phyloP scores from a whole-genome alignment of 805 yeast genomes.

The Dipodascus geniculatus region DNA sequence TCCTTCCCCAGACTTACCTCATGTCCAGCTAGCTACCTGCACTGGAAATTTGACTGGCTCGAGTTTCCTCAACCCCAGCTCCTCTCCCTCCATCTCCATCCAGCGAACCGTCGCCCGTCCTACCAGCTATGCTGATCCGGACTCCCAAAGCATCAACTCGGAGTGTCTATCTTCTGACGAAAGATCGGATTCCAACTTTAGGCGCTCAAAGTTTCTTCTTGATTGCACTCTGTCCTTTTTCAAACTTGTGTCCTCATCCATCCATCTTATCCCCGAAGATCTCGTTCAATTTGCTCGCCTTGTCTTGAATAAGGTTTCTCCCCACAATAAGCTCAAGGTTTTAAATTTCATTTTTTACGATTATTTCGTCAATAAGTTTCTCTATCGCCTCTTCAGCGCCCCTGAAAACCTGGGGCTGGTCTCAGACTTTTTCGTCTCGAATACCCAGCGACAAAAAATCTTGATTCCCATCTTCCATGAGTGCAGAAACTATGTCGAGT shows the following conservation, averaged over 20 bases:
- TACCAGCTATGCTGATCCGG: neutral
- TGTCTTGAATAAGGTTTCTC: neutral
- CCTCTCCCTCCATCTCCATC: neutral
- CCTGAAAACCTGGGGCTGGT: conserved; percentile 18
- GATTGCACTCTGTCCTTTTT: conserved; percentile 10
- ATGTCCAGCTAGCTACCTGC: neutral
- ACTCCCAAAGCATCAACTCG: neutral
- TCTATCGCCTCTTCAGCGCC: conserved; percentile 8
- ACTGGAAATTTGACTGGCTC: neutral
- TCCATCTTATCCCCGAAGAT: neutral
- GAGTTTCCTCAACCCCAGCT: neutral
- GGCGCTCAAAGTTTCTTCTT: conserved; percentile 12
- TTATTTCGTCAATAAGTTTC: conserved; percentile 13
- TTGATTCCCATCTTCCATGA: conserved; percentile 12
- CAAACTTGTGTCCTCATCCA: conserved; percentile 1
- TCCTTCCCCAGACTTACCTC: conserved; percentile 8
- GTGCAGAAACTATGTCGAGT: neutral
- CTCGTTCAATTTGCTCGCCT: neutral
- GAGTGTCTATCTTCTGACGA: conserved; percentile 5
- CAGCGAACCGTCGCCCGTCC: neutral
- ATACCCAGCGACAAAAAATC: conserved; percentile 15
- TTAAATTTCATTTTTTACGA: conserved; percentile 10
- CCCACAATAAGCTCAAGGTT: conserved; percentile 5
- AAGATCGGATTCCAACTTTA: conserved; percentile 6
- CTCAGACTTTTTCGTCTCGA: conserved; percentile 13